Evolutionary conservation across 176 grass and related monocot genomes (phyloP).

Genomic region (Guadua angustifolia): DNA sequence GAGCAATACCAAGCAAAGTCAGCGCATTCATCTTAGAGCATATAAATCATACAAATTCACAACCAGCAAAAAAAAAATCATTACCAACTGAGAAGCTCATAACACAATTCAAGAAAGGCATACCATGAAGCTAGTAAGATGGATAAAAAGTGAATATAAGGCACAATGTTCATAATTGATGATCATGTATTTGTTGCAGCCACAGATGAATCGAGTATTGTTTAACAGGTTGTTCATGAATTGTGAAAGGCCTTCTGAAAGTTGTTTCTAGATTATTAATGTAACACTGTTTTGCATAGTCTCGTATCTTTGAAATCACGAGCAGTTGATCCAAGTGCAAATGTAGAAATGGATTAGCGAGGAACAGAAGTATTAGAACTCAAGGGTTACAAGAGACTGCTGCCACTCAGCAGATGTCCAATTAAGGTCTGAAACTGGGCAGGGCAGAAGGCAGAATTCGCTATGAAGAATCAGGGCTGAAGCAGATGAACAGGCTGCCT

Average conservation of each 20-base stretch:
- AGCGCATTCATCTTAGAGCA: not conserved
- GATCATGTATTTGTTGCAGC: constrained; percentile 34
- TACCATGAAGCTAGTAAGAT: constrained; percentile 16
- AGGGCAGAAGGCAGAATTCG: constrained; percentile 43
- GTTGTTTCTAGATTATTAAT: constrained; percentile 69
- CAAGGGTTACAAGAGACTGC: constrained; percentile 61
- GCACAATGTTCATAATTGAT: constrained; percentile 5
- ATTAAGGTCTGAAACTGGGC: constrained; percentile 46
- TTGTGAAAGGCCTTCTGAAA: constrained; percentile 39
- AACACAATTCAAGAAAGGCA: constrained; percentile 14
- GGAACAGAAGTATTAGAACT: constrained; percentile 60
- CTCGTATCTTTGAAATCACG: constrained; percentile 60
- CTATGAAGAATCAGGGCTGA: constrained; percentile 51
- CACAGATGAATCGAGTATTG: constrained; percentile 44
- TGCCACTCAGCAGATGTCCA: constrained; percentile 52
- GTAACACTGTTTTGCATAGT: constrained; percentile 59
- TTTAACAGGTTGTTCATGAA: constrained; percentile 50
- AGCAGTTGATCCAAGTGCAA: constrained; percentile 58
- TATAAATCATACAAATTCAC: not conserved
- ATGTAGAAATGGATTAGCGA: constrained; percentile 63
- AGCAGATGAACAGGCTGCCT: constrained; percentile 59
- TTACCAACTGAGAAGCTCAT: not conserved
- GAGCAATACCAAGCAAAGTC: not conserved
- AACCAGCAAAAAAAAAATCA: constrained; percentile 8
- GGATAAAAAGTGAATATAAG: constrained; percentile 11